Evolutionary conservation across 768 basidiomycete species (phyloP).

Genomic region (Podaxis sp.): DNA sequence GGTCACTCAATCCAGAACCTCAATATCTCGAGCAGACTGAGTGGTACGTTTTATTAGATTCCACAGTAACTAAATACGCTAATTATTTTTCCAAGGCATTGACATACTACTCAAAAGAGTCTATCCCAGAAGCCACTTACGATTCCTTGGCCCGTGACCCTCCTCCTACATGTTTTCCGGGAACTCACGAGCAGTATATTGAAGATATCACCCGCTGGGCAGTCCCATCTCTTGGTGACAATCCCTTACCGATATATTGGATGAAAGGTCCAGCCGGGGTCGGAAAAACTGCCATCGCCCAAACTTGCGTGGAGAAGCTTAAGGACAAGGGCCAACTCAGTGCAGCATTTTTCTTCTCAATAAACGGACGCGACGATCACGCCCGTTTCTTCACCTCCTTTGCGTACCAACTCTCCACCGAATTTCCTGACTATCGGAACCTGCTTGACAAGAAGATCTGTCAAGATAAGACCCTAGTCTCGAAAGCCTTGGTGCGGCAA

Average conservation of each 20-base stretch:
- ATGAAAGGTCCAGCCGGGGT: constrained; percentile 1
- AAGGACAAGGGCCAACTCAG: not conserved
- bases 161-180: constrained; percentile 13
- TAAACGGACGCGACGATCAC: not conserved
- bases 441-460: not conserved
- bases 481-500: not conserved
- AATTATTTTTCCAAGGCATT: not conserved
- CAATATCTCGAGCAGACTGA: not conserved
- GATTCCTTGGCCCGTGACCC: not conserved
- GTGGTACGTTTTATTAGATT: not conserved
- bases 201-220: constrained; percentile 9
- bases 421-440: not conserved
- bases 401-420: constrained; percentile 9
- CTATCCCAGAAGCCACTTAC: not conserved
- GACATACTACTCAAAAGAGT: not conserved
- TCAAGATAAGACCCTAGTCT: not conserved
- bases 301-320: constrained; percentile 6
- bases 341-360: constrained; percentile 13
- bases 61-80: not conserved
- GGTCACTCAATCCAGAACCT: no score
- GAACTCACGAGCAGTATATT: constrained; percentile 11
- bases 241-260: not conserved
- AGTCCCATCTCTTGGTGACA: not conserved
- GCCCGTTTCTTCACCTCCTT: constrained; percentile 2
- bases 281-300: constrained; percentile 1